These are phyloP conservation scores for Saccharomyces uvarum DNA, from an alignment of 1,139 yeast species.

Conservation along the genomic window DNA sequence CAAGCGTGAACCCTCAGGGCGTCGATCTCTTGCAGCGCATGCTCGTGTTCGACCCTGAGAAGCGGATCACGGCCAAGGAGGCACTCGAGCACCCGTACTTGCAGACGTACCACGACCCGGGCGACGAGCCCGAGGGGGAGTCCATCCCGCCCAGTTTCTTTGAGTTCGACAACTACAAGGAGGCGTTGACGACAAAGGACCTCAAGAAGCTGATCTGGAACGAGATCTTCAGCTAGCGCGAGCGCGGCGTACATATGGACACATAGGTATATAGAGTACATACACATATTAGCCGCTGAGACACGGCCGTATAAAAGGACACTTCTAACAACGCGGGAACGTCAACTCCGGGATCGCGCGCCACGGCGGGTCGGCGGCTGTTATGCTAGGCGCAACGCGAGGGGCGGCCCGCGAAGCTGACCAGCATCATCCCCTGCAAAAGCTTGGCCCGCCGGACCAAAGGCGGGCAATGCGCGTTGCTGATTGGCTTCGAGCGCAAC, in stretches of 20 bases:
- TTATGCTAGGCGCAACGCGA: neutral
- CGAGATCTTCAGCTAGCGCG: conserved; percentile 35
- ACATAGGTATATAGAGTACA: no score
- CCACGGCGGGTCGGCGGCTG: conserved; percentile 1
- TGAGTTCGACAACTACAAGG: conserved; percentile 71
- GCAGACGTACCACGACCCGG: conserved; percentile 68
- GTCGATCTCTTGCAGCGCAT: conserved; percentile 69
- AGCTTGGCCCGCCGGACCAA: neutral
- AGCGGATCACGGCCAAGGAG: conserved; percentile 70
- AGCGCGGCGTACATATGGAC: no score
- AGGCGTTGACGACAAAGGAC: conserved; percentile 60
- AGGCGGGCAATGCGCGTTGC: neutral
- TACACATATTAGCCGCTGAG: neutral
- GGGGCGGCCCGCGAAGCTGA: neutral
- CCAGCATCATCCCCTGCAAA: neutral
- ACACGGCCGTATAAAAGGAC: neutral
- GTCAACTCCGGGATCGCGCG: neutral
- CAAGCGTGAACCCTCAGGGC: conserved; percentile 55
- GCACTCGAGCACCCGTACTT: conserved; percentile 82
- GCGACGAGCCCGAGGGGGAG: conserved; percentile 72
- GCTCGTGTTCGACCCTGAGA: conserved; percentile 71
- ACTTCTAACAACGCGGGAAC: neutral
- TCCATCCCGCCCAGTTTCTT: conserved; percentile 74
- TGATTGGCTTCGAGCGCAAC: neutral
- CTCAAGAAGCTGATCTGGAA: conserved; percentile 62